phyloP scores from a whole-genome alignment of 441 rosid species.

The Populus hybrid region DNA sequence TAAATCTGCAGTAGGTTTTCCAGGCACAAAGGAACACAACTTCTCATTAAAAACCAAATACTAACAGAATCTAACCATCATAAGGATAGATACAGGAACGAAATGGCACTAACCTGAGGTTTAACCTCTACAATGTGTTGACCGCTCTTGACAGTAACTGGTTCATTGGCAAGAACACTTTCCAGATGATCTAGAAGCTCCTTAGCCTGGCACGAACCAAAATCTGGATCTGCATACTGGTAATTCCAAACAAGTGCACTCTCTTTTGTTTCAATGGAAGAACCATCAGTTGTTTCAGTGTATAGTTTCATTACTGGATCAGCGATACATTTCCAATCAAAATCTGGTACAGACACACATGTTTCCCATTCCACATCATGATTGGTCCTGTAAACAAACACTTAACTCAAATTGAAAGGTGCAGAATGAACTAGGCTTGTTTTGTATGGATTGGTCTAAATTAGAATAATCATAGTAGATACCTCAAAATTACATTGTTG shows the following conservation, averaged over 20 bases:
- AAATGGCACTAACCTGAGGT: constrained; percentile 57
- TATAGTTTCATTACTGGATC: constrained; percentile 79
- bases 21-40: not conserved
- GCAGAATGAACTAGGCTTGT: not conserved
- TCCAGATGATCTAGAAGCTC: constrained; percentile 84
- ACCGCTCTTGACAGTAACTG: constrained; percentile 70
- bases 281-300: constrained; percentile 86
- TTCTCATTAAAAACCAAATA: not conserved
- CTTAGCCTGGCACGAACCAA: constrained; percentile 90
- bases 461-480: not conserved
- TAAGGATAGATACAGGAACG: not conserved
- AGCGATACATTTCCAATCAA: constrained; percentile 75
- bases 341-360: constrained; percentile 48
- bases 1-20: not conserved
- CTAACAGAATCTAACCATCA: not conserved
- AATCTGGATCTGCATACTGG: constrained; percentile 92
- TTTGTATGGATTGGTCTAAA: not conserved
- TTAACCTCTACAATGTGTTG: constrained; percentile 27
- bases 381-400: constrained; percentile 51
- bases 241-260: constrained; percentile 92
- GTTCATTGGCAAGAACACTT: constrained; percentile 83
- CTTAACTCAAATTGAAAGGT: not conserved
- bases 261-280: constrained; percentile 70
- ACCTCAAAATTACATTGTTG: not conserved
- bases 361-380: constrained; percentile 64